Percentiles rank a stretch among this genome's conserved stretches.
phyloP scores from a whole-genome alignment of 352 stramenopile genomes.

The Pythium vanterpoolii region DNA sequence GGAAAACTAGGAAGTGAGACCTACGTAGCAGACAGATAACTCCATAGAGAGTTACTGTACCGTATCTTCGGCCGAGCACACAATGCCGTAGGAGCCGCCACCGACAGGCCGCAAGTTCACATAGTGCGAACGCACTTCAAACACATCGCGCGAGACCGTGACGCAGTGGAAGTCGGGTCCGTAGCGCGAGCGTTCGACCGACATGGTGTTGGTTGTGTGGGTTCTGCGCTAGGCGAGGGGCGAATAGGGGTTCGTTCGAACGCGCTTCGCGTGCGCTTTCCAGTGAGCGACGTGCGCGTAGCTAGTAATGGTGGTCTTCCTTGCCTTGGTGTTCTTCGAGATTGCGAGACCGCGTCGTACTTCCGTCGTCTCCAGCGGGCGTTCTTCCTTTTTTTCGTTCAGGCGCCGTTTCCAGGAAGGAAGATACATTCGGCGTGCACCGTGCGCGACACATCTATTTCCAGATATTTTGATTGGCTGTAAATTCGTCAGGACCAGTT shows the following conservation, averaged over 20 bases:
- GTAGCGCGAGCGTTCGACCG: slow-evolving; percentile 68
- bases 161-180: slow-evolving; percentile 81
- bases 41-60: slow-evolving; percentile 29
- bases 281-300: background rate
- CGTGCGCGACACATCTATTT: background rate
- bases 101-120: slow-evolving; percentile 74
- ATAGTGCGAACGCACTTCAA: slow-evolving; percentile 82
- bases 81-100: slow-evolving; percentile 90
- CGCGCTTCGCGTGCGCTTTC: background rate
- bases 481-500: background rate
- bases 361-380: background rate
- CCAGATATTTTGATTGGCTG: background rate
- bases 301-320: background rate
- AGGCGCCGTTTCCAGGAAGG: slow-evolving; percentile 13
- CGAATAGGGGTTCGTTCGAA: background rate
- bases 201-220: slow-evolving; percentile 49
- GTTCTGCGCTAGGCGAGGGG: no score
- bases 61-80: slow-evolving; percentile 90
- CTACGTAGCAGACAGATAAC: no score
- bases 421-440: slow-evolving; percentile 14
- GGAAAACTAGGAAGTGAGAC: background rate
- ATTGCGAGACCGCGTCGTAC: background rate
- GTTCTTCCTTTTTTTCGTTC: background rate
- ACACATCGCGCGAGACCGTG: slow-evolving; percentile 76
- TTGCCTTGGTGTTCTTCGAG: background rate